Base-by-base conservation (phyloP, 2,329 filamentous ascomycete genomes). In the Colletotrichum navitas region DNA sequence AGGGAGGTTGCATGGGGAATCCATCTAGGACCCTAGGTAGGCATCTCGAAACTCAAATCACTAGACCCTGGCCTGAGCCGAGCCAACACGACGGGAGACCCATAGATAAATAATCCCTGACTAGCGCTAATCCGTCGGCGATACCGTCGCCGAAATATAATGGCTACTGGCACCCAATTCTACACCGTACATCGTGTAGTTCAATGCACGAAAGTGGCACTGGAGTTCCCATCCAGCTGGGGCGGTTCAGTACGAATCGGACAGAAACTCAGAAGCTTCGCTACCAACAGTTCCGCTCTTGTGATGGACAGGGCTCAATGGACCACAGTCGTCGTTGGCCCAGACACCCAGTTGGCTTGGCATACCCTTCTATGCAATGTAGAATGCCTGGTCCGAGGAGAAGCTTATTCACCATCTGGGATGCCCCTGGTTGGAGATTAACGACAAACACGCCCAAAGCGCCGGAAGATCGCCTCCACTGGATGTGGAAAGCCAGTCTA, bases 91-190 rank as follows among this genome's bases (percentile, higher is more conserved):
- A 11, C n/a, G 45, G 60, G 21, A 41, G 8, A n/a, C 18, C 29
- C 60, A 18, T 8, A n/a, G n/a, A 26, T 21, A 39, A 4, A 29
- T 11, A 2, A 14, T n/a, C 32, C 49, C 24, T 63, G 61, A 3
- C 18, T 63, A 63, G 61, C 29, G 61, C 61, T n/a, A 32, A 12
- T 24, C 12, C 1, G 10, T n/a, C 49, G 36, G 36, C 61, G 14
- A 29, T 43, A 41, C 36, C 49, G 11, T 55, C 49, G 49, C 49
- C 24, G 26, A 18, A 63, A 63, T 14, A n/a, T 14, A n/a, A 61
- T 7, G 16, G 18, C 14, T 16, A 29, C n/a, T 6, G 45, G 45
- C 18, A 29, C 36, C 12, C 14, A 26, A 3, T 3, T 18, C 32
- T 29, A 8, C n/a, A n/a, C n/a, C n/a, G n/a, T n/a, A n/a, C 29